phyloP scores from a whole-genome alignment of 2,329 filamentous ascomycete species.

The Penicillium sp. region DNA sequence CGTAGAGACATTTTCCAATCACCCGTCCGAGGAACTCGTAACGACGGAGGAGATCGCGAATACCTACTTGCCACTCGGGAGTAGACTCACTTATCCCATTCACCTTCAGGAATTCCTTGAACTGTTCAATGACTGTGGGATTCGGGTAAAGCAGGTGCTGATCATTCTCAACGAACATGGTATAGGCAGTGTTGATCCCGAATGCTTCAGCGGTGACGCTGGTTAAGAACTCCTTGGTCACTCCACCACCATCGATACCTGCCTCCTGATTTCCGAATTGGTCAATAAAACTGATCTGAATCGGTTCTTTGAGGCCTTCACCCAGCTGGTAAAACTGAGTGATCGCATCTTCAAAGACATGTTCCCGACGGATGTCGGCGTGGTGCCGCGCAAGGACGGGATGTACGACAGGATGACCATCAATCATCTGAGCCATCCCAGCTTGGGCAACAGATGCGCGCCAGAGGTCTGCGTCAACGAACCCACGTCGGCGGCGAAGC shows the following conservation, averaged over 20 bases:
- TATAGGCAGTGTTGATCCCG: constrained; percentile 51
- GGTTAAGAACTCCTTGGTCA: constrained; percentile 94
- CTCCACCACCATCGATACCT: constrained; percentile 92
- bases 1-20: constrained; percentile 94
- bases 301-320: constrained; percentile 83
- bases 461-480: constrained; percentile 70
- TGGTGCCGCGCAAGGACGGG: constrained; percentile 57
- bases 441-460: constrained; percentile 54
- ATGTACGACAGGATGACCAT: constrained; percentile 37
- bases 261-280: constrained; percentile 81
- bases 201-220: constrained; percentile 85
- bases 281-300: constrained; percentile 94
- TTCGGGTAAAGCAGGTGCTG: constrained; percentile 87
- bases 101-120: constrained; percentile 54
- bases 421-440: constrained; percentile 36
- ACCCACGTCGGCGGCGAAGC: constrained; percentile 61
- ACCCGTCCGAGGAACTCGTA: constrained; percentile 92
- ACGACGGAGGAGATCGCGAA: constrained; percentile 60
- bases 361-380: constrained; percentile 71
- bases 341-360: constrained; percentile 80
- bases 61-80: constrained; percentile 52
- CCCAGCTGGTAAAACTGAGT: constrained; percentile 75
- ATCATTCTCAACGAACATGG: constrained; percentile 76
- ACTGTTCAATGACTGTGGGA: constrained; percentile 67
- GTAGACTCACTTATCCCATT: constrained; percentile 51